These are phyloP conservation scores for Adansonia gregorii DNA, from an alignment of 441 rosid genomes.

Conservation along the genomic window DNA sequence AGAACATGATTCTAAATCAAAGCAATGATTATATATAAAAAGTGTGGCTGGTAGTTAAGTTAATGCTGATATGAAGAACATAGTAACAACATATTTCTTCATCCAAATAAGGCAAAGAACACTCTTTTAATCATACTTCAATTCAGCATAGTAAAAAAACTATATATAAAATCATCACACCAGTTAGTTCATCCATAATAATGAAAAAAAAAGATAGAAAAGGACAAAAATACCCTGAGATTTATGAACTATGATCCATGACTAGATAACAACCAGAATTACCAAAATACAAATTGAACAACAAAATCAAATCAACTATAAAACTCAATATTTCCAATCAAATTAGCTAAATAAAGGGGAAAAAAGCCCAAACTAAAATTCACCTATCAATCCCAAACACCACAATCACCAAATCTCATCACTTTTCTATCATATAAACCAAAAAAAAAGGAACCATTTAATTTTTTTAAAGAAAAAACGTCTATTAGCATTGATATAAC, in stretches of 20 bases:
- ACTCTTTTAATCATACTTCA: constrained; percentile 3
- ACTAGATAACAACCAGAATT: background rate
- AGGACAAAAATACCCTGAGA: background rate
- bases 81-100: background rate
- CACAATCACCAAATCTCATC: background rate
- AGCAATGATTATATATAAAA: background rate
- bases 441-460: background rate
- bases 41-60: constrained; percentile 2
- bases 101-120: background rate
- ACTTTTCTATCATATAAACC: background rate
- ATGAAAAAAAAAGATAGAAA: background rate
- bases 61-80: constrained; percentile 7
- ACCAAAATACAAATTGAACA: constrained; percentile 10
- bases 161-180: background rate
- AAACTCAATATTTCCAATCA: background rate
- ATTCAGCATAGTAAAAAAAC: background rate
- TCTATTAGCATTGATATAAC: background rate
- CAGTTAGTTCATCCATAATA: background rate
- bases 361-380: background rate
- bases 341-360: background rate
- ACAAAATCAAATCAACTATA: background rate
- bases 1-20: background rate
- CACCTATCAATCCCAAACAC: background rate
- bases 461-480: background rate
- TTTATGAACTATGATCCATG: background rate